phyloP scores from a whole-genome alignment of 257 asterid genomes.

The Buddleja alternifolia region DNA sequence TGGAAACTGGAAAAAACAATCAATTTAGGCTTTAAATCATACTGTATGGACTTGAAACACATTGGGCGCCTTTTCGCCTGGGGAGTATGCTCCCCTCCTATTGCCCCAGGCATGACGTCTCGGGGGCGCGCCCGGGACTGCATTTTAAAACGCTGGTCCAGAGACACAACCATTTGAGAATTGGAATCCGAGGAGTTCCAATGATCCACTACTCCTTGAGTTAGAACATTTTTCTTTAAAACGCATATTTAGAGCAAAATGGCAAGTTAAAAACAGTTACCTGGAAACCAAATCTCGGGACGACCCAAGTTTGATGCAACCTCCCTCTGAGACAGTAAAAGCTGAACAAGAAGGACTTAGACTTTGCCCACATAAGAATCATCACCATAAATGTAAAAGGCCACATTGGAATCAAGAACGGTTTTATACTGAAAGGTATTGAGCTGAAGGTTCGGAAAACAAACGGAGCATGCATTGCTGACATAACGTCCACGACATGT shows the following conservation, averaged over 20 bases:
- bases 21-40: no score
- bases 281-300: conserved; percentile 96
- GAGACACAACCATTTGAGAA: no score
- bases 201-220: no score
- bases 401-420: conserved; percentile 81
- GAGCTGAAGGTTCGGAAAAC: conserved; percentile 84
- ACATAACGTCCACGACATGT: conserved; percentile 79
- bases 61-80: no score
- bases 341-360: conserved; percentile 72
- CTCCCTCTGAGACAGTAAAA: conserved; percentile 79
- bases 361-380: conserved; percentile 85
- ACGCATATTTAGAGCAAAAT: background rate
- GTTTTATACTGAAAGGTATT: conserved; percentile 59
- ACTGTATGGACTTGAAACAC: no score
- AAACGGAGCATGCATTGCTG: conserved; percentile 73
- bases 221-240: no score
- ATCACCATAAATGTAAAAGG: conserved; percentile 55
- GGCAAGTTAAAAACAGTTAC: conserved; percentile 32
- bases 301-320: conserved; percentile 78
- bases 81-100: no score
- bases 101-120: no score
- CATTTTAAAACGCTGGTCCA: no score
- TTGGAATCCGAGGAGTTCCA: no score
- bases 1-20: no score
- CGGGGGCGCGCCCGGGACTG: no score